Evolutionary conservation across 1,284 basidiomycete species (phyloP).

Genomic region (Ganoderma leucocontextum): DNA sequence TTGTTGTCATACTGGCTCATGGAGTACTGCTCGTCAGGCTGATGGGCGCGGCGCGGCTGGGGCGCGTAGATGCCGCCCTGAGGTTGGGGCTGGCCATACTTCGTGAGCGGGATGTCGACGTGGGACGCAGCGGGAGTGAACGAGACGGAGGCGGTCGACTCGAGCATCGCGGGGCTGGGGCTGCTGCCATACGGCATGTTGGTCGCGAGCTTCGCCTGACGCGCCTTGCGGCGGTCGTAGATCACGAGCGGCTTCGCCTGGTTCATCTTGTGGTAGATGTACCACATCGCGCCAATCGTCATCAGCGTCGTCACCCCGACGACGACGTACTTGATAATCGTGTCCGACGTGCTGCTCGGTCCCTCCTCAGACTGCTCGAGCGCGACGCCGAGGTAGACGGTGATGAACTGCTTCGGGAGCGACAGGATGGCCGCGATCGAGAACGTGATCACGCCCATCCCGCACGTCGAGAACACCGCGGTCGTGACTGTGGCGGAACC

Average conservation of each 20-base stretch:
- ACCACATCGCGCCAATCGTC: conserved; percentile 85
- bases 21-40: conserved; percentile 22
- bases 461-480: conserved; percentile 82
- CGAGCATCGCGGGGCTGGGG: conserved; percentile 33
- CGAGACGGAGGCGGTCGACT: conserved; percentile 40
- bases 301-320: conserved; percentile 72
- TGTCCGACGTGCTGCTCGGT: conserved; percentile 52
- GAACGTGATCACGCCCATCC: conserved; percentile 79
- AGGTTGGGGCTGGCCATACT: conserved; percentile 34
- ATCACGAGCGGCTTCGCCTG: conserved; percentile 79
- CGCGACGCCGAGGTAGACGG: conserved; percentile 79
- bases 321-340: conserved; percentile 70
- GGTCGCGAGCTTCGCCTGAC: conserved; percentile 53
- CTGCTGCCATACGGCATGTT: conserved; percentile 42
- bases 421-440: conserved; percentile 77
- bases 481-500: conserved; percentile 58
- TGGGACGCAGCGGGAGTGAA: conserved; percentile 51
- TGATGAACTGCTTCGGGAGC: conserved; percentile 80
- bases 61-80: conserved; percentile 37
- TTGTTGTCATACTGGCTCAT: conserved; percentile 21
- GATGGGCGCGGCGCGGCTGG: conserved; percentile 45
- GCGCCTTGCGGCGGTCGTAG: conserved; percentile 62
- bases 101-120: conserved; percentile 51
- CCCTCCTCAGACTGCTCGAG: conserved; percentile 48
- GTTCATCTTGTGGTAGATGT: conserved; percentile 81